Evolutionary conservation across 2,329 filamentous ascomycete species (phyloP), one percentile per base, ranked within the genome.

Genomic region (Aspergillus sp.): DNA sequence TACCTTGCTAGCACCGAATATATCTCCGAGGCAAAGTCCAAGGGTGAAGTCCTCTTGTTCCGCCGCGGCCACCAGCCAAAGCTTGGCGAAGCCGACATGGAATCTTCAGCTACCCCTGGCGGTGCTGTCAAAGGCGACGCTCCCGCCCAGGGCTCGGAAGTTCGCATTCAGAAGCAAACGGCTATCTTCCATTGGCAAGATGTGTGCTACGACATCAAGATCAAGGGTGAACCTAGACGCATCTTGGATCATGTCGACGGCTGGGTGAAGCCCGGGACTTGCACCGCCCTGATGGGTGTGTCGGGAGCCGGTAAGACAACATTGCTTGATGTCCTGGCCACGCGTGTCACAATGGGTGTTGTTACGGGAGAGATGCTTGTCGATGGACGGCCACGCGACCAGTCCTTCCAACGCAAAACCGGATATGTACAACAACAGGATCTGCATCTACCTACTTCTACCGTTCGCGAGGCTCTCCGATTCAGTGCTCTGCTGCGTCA

Each of bases 371-470:
- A 94, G 66, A 95, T 96, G 88, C 78, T 91, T 5, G 88, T 93
- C 3, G 89, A 92, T 65, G 90, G 90, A 1, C 82, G 81, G 38
- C 87, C 85, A 21, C 86, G 90, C 49, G 91, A 95, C 66, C 83
- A 83, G 44, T 92, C 89, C 0, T 96, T 96, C 83, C 92, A 96
- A 75, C 88, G 92, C 65, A 94, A 93, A 78, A 95, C 91, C 0
- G 91, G 92, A 44, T 96, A 96, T 68, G 91, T 92, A 36, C 90
- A 96, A 72, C 92, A 96, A 73, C 92, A 96, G 73, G 92, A 97
- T 83, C 82, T 96, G 5, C 92, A 96, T 73, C 81, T 96, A 44
- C 82, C 88, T 48, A 96, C 92, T 0, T 87, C 88, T 0, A 96
- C 92, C 0, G 92, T 96, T 42, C 88, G 93, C 60, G 93, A 96